phyloP scores from a whole-genome alignment of 139 green algal genomes.

The Tetraselmis chui region DNA sequence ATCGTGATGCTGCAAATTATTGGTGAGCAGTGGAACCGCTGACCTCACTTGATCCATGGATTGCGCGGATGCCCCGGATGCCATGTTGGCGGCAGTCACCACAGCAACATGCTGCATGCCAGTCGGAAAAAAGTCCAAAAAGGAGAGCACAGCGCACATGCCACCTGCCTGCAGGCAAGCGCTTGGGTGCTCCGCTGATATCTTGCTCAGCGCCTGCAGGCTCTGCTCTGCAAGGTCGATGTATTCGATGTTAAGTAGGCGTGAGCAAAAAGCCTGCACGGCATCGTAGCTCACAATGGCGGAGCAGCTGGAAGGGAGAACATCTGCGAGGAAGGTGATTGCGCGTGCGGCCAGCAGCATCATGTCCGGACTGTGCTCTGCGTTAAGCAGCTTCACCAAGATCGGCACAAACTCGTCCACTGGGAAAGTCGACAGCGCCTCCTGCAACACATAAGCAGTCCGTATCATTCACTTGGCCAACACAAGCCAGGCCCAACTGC shows the following conservation, averaged over 20 bases:
- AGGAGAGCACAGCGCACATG: constrained; percentile 82
- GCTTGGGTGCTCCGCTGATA: constrained; percentile 78
- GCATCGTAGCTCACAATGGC: constrained; percentile 84
- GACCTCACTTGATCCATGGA: constrained; percentile 49
- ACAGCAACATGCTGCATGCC: constrained; percentile 87
- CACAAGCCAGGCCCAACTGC: no score
- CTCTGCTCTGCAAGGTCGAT: constrained; percentile 95
- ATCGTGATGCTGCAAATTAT: constrained; percentile 75
- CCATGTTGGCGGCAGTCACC: constrained; percentile 87
- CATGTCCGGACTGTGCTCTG: constrained; percentile 85
- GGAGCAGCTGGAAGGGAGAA: constrained; percentile 60
- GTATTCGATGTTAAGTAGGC: constrained; percentile 93
- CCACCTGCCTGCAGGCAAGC: constrained; percentile 62
- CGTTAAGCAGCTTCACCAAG: constrained; percentile 77
- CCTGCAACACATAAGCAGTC: constrained; percentile 26
- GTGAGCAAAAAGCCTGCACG: constrained; percentile 68
- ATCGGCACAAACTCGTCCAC: constrained; percentile 78
- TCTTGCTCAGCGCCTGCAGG: constrained; percentile 90
- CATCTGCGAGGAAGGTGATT: constrained; percentile 86
- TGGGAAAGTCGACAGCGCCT: constrained; percentile 71
- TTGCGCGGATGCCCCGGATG: constrained; percentile 41
- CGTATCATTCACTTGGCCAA: no score
- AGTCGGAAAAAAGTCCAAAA: constrained; percentile 93
- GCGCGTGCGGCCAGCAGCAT: constrained; percentile 89
- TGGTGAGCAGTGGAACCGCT: constrained; percentile 78